These are phyloP conservation scores for Sphaerostilbella broomeana DNA, from an alignment of 2,329 filamentous ascomycete genomes.

Conservation along the genomic window DNA sequence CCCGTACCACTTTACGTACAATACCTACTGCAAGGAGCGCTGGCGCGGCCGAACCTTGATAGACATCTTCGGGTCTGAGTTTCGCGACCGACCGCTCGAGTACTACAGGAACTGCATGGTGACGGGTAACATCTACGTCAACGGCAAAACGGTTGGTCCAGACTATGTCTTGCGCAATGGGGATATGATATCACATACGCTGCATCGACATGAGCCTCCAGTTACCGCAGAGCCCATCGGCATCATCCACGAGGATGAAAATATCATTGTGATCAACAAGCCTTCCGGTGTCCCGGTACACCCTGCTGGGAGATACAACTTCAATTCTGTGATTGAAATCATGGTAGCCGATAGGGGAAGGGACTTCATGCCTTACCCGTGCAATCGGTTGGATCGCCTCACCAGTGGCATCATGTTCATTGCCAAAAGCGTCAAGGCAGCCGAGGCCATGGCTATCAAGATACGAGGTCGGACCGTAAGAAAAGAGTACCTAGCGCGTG, in stretches of 20 bases:
- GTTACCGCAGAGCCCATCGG: constrained; percentile 74
- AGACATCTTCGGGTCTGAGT: constrained; percentile 87
- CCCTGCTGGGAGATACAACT: constrained; percentile 89
- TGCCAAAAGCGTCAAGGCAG: constrained; percentile 75
- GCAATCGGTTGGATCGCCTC: constrained; percentile 87
- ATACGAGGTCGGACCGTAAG: constrained; percentile 75
- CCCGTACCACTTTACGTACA: constrained; percentile 91
- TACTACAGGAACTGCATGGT: constrained; percentile 88
- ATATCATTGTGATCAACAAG: constrained; percentile 95
- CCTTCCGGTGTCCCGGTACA: constrained; percentile 93
- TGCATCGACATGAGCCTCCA: constrained; percentile 93
- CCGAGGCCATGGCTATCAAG: constrained; percentile 68
- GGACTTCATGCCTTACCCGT: constrained; percentile 57
- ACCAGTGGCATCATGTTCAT: constrained; percentile 99
- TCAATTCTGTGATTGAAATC: constrained; percentile 91
- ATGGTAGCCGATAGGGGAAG: constrained; percentile 67
- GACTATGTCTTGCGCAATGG: constrained; percentile 77
- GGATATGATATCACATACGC: constrained; percentile 83
- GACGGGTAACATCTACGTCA: constrained; percentile 70
- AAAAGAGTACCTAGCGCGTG: constrained; percentile 92
- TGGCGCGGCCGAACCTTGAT: constrained; percentile 79
- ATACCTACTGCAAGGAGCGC: constrained; percentile 88
- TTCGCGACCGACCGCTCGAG: constrained; percentile 75
- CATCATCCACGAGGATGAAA: constrained; percentile 84
- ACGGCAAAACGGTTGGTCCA: constrained; percentile 63